Percentiles rank a stretch among this genome's conserved stretches.
These are phyloP conservation scores for Chaetomiaceae sp. DNA, from an alignment of 2,329 filamentous ascomycete genomes.

Conservation along the genomic window DNA sequence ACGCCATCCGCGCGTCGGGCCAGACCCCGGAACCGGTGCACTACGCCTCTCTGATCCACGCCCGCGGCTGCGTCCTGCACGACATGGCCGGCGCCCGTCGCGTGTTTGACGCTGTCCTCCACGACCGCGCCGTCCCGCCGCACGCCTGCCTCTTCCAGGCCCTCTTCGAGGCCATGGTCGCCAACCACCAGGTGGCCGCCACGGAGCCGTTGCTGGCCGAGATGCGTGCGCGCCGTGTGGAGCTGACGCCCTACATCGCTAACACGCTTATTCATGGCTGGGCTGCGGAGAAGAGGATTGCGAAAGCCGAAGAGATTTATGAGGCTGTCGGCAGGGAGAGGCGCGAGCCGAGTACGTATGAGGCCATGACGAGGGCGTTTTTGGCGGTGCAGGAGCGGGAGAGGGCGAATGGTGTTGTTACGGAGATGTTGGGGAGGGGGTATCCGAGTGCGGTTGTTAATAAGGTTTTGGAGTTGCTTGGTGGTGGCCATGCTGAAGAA, in stretches of 20 bases:
- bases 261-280: conserved; percentile 98
- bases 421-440: conserved; percentile 84
- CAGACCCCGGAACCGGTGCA: conserved; percentile 85
- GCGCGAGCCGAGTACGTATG: conserved; percentile 95
- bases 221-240: conserved; percentile 70
- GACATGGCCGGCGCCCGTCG: conserved; percentile 79
- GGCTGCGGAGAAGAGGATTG: conserved; percentile 77
- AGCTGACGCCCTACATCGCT: conserved; percentile 94
- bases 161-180: conserved; percentile 94
- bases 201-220: conserved; percentile 69
- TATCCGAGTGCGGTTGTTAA: conserved; percentile 89
- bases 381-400: conserved; percentile 77
- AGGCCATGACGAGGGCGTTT: conserved; percentile 95
- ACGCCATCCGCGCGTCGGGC: conserved; percentile 68
- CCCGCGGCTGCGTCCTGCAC: conserved; percentile 88
- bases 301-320: conserved; percentile 75
- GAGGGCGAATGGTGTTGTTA: conserved; percentile 71
- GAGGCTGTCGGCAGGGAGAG: conserved; percentile 69
- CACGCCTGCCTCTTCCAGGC: conserved; percentile 92
- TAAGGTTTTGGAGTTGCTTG: conserved; percentile 89
- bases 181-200: conserved; percentile 78
- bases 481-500: conserved; percentile 45
- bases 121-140: conserved; percentile 60
- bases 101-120: conserved; percentile 77
- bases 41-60: conserved; percentile 92